A percentile compares a stretch with the other conserved stretches of the same genome.
Evolutionary conservation across 768 basidiomycete genomes (phyloP).

Genomic region (Favolaschia claudopus): DNA sequence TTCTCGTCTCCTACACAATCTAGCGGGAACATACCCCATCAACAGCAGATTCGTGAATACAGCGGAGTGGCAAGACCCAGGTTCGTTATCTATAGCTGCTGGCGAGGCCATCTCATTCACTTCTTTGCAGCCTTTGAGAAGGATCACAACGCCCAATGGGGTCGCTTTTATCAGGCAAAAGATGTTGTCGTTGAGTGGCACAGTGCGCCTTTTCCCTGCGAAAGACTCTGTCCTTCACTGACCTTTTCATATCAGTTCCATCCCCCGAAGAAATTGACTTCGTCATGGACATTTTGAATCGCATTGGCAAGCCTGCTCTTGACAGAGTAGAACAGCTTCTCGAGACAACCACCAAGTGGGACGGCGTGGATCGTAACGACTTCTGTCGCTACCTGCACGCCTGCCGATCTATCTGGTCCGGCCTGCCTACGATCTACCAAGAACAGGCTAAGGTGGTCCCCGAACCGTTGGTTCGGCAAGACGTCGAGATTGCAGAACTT

Average conservation of each 20-base stretch:
- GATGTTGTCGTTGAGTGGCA: constrained; percentile 93
- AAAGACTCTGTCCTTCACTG: neutral
- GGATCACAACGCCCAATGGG: constrained; percentile 78
- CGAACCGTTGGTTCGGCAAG: constrained; percentile 64
- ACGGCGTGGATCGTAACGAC: constrained; percentile 74
- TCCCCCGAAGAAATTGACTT: constrained; percentile 77
- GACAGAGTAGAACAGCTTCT: constrained; percentile 73
- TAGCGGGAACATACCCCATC: constrained; percentile 78
- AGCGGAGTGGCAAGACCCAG: constrained; percentile 78
- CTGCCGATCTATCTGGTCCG: constrained; percentile 78
- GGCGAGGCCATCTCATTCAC: constrained; percentile 24
- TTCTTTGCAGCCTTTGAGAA: constrained; percentile 62
- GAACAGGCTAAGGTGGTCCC: constrained; percentile 64
- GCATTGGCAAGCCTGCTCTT: constrained; percentile 70
- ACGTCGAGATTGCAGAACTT: constrained; percentile 74
- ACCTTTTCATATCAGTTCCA: constrained; percentile 53
- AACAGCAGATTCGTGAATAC: constrained; percentile 85
- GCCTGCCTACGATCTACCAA: constrained; percentile 74
- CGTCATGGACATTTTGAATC: constrained; percentile 77
- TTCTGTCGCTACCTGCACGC: constrained; percentile 84
- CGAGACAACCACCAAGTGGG: constrained; percentile 63
- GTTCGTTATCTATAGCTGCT: constrained; percentile 48
- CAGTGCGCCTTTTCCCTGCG: constrained; percentile 48
- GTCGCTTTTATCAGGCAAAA: constrained; percentile 74
- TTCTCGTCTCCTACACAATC: constrained; percentile 74